These are phyloP conservation scores for Triticum turgidum DNA, from an alignment of 176 grass and related monocot species.

Conservation along the genomic window DNA sequence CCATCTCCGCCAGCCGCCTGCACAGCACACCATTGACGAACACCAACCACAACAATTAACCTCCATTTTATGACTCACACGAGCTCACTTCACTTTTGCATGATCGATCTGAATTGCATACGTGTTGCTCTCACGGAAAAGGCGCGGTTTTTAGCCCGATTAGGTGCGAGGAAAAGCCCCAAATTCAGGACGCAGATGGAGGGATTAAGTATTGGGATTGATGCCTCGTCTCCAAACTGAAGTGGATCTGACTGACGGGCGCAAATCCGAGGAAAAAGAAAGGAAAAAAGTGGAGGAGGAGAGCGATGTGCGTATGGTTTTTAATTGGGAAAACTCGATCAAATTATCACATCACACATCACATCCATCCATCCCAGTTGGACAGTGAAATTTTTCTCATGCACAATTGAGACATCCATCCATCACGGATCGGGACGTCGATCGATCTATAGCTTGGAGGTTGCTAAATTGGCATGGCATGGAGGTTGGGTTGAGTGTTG, in stretches of 20 bases:
- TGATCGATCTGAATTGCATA: background rate
- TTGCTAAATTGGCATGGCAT: background rate
- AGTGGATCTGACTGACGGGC: slow-evolving; percentile 40
- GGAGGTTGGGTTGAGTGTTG: background rate
- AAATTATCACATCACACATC: slow-evolving; percentile 3
- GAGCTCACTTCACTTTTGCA: background rate
- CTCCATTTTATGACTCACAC: background rate
- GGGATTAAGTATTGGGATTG: slow-evolving; percentile 23
- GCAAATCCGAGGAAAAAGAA: background rate
- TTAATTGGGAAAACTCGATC: slow-evolving; percentile 26
- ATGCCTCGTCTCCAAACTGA: background rate
- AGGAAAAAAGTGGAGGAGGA: slow-evolving; percentile 20
- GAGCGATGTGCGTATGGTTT: slow-evolving; percentile 58
- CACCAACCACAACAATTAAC: slow-evolving; percentile 6
- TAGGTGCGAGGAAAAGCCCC: background rate
- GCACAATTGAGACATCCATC: background rate
- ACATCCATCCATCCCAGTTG: slow-evolving; percentile 1
- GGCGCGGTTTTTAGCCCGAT: background rate
- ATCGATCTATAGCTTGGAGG: background rate
- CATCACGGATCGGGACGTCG: background rate
- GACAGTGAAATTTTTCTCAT: slow-evolving; percentile 18
- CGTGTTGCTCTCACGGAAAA: slow-evolving; percentile 25
- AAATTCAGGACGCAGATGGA: background rate
- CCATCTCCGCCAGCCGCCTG: slow-evolving; percentile 76
- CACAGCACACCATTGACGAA: slow-evolving; percentile 28